Conservation (phyloP, 2,329 filamentous ascomycete species). For the Ophiostoma quercus region DNA sequence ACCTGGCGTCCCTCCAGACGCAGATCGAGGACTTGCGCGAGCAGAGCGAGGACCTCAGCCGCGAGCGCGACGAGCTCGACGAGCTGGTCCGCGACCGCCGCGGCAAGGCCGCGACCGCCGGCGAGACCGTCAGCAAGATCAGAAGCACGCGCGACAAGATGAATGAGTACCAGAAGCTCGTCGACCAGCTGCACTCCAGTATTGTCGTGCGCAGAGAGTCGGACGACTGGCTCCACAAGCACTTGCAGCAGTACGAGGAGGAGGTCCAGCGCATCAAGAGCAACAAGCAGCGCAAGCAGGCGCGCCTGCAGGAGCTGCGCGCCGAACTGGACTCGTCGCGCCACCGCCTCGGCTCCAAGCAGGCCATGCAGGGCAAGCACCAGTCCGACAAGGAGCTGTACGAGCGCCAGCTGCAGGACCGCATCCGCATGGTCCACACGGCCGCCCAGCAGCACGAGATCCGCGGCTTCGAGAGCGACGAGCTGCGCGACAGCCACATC, state of each 20-base stretch:
- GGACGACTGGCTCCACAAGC: constrained; percentile 67
- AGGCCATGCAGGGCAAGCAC: constrained; percentile 66
- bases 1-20: constrained; percentile 57
- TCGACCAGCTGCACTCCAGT: constrained; percentile 63
- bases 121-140: constrained; percentile 68
- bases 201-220: constrained; percentile 67
- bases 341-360: constrained; percentile 46
- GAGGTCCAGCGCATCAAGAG: constrained; percentile 61
- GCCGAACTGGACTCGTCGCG: constrained; percentile 43
- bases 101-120: constrained; percentile 66
- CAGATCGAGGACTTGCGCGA: constrained; percentile 59
- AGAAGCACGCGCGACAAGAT: constrained; percentile 71
- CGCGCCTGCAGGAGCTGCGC: constrained; percentile 62
- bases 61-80: constrained; percentile 57
- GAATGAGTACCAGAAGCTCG: constrained; percentile 62
- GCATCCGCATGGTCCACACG: constrained; percentile 70
- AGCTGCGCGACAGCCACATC: constrained; percentile 68
- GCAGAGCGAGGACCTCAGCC: constrained; percentile 53
- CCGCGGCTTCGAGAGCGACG: constrained; percentile 69
- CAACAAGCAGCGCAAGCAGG: constrained; percentile 58
- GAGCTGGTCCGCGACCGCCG: constrained; percentile 52
- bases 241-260: constrained; percentile 72
- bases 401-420: constrained; percentile 68
- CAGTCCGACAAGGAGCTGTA: constrained; percentile 84
- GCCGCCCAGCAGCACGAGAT: constrained; percentile 72